Conservation (phyloP, 768 basidiomycete species). For the Russula griseocarnosa region DNA sequence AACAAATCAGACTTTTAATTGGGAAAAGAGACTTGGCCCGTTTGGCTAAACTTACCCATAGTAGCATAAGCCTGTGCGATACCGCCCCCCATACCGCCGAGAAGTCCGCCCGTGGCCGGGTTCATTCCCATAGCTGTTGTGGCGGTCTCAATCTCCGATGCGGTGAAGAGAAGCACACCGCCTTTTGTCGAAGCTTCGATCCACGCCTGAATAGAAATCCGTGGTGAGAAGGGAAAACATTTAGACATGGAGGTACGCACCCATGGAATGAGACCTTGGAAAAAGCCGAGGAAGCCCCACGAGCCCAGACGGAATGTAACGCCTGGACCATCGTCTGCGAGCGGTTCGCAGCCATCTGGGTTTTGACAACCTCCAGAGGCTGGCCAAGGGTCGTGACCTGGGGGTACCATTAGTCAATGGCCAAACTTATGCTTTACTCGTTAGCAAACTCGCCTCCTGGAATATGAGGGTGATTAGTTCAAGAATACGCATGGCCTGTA, state of each 20-base stretch:
- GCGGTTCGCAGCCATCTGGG: constrained; percentile 98
- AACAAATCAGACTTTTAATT: not conserved
- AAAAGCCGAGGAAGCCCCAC: constrained; percentile 91
- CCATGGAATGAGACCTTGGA: constrained; percentile 99
- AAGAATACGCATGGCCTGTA: constrained; percentile 4
- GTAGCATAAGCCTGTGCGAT: constrained; percentile 97
- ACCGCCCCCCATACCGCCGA: constrained; percentile 98
- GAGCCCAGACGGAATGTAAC: constrained; percentile 79
- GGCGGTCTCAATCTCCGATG: constrained; percentile 86
- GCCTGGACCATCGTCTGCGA: constrained; percentile 88
- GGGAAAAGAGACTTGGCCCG: not conserved
- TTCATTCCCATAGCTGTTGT: constrained; percentile 62
- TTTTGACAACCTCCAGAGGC: constrained; percentile 96
- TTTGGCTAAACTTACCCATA: constrained; percentile 74
- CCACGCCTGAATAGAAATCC: constrained; percentile 68
- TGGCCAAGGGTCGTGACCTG: constrained; percentile 98
- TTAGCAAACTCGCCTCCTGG: constrained; percentile 63
- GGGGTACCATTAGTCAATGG: constrained; percentile 2
- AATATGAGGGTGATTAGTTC: constrained; percentile 27
- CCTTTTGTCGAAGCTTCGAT: constrained; percentile 99
- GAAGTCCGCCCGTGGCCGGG: constrained; percentile 77
- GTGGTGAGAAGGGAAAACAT: not conserved
- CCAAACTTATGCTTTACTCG: not conserved
- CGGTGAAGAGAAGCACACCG: constrained; percentile 91
- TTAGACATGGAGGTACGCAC: constrained; percentile 42